These are phyloP conservation scores for Licmophora abbreviata DNA, from an alignment of 108 stramenopile genomes.

Conservation along the genomic window DNA sequence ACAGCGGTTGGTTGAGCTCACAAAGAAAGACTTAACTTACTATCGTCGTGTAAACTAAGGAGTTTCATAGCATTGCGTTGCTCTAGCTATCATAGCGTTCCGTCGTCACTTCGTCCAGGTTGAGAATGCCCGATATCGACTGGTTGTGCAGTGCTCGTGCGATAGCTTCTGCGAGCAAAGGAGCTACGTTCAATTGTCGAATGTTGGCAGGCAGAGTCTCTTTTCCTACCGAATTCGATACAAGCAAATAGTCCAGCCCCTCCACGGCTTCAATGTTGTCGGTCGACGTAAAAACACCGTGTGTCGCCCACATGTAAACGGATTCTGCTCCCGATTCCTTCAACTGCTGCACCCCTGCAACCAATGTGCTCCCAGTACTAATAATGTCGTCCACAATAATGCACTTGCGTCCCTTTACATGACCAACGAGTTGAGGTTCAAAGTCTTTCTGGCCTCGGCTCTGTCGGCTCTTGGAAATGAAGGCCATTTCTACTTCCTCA, in stretches of 20 bases:
- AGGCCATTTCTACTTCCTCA: constrained; percentile 63
- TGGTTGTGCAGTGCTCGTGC: constrained; percentile 70
- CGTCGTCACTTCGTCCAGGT: constrained; percentile 31
- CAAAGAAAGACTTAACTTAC: too few relatives aligned
- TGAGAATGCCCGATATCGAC: constrained; percentile 64
- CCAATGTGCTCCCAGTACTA: constrained; percentile 71
- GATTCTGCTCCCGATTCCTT: constrained; percentile 53
- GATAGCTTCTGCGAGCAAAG: constrained; percentile 82
- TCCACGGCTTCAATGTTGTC: constrained; percentile 51
- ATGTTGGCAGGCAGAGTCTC: constrained; percentile 53
- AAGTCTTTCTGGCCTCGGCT: constrained; percentile 26
- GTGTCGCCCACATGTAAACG: constrained; percentile 84
- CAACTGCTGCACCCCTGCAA: constrained; percentile 41
- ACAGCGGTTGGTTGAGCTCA: too few relatives aligned
- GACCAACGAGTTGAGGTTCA: constrained; percentile 56
- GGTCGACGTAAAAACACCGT: constrained; percentile 67
- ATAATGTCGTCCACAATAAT: constrained; percentile 88
- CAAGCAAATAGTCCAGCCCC: constrained; percentile 65
- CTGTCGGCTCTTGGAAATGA: constrained; percentile 54
- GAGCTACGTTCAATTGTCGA: constrained; percentile 75
- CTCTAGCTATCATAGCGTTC: constrained; percentile 9
- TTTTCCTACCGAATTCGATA: constrained; percentile 67
- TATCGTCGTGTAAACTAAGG: too few relatives aligned
- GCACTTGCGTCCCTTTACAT: constrained; percentile 70
- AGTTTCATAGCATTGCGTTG: too few relatives aligned